Conservation (phyloP, 2,329 filamentous ascomycete species). For the Calonectria leucothoes region DNA sequence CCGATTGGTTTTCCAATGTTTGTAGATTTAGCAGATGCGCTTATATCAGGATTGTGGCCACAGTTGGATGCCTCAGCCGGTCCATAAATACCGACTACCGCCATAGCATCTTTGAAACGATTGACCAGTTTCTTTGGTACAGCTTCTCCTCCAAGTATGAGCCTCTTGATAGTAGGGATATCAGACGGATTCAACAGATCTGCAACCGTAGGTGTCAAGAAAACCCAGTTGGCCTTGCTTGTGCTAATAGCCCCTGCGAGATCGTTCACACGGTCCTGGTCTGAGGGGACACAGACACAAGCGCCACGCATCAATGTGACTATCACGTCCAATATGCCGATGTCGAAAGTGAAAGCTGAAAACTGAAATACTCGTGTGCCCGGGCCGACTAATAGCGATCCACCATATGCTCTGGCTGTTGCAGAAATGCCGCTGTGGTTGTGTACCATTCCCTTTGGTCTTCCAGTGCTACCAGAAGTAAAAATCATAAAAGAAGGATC, state of each 20-base stretch:
- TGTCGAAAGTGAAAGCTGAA: conserved; percentile 52
- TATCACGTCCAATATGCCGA: conserved; percentile 51
- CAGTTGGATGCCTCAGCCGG: conserved; percentile 27
- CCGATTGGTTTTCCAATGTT: background rate
- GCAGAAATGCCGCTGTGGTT: background rate
- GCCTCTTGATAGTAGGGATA: background rate
- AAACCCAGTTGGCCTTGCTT: conserved; percentile 3
- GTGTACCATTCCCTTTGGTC: conserved; percentile 54
- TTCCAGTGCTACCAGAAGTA: conserved; percentile 27
- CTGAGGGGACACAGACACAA: conserved; percentile 52
- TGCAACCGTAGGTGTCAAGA: conserved; percentile 15
- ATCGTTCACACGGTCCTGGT: conserved; percentile 28
- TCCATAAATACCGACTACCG: conserved; percentile 30
- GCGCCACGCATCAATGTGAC: conserved; percentile 51
- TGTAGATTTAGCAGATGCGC: background rate
- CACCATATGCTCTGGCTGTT: conserved; percentile 9
- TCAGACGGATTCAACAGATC: background rate
- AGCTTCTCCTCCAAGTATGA: conserved; percentile 32
- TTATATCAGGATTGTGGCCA: conserved; percentile 19
- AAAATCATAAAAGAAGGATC: conserved; percentile 4
- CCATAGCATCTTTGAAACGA: conserved; percentile 25
- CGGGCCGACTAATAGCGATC: background rate
- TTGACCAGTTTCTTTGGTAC: conserved; percentile 16
- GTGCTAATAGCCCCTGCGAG: background rate
- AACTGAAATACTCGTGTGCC: conserved; percentile 35